A percentile compares a stretch with the other conserved stretches of the same genome.
phyloP scores from a whole-genome alignment of 495 filamentous ascomycete species.

The Poronia punctata region DNA sequence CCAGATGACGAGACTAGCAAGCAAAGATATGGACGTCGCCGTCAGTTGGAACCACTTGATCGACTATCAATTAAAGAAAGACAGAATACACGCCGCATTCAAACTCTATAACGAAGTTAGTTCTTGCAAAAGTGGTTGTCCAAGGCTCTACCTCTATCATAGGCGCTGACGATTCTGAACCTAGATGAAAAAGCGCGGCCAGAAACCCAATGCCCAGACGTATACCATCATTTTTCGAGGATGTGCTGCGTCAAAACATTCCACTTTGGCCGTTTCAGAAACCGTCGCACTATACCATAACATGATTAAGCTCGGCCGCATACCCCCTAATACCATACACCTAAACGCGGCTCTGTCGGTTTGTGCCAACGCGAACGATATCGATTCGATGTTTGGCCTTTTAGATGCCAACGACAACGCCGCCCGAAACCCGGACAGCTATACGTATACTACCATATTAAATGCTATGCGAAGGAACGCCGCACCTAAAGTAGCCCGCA shows the following conservation, averaged over 20 bases:
- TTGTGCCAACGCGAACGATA: constrained; percentile 59
- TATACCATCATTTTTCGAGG: constrained; percentile 81
- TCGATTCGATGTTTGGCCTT: constrained; percentile 70
- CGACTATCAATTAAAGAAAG: constrained; percentile 56
- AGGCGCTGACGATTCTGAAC: constrained; percentile 1
- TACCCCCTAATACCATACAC: constrained; percentile 68
- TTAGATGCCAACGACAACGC: constrained; percentile 58
- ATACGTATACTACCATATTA: constrained; percentile 76
- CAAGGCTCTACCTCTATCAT: not conserved
- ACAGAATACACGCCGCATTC: constrained; percentile 53
- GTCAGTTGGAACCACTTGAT: constrained; percentile 88
- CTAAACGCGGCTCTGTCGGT: constrained; percentile 79
- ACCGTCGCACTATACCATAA: constrained; percentile 66
- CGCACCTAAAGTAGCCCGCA: constrained; percentile 3
- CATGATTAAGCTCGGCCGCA: constrained; percentile 50
- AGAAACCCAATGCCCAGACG: constrained; percentile 65
- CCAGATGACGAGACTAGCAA: constrained; percentile 58
- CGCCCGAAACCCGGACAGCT: constrained; percentile 51
- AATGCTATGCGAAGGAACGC: constrained; percentile 50
- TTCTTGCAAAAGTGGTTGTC: no score
- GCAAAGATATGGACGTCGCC: constrained; percentile 48
- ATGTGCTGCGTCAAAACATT: constrained; percentile 48
- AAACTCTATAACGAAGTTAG: constrained; percentile 79
- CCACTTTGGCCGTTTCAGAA: constrained; percentile 46
- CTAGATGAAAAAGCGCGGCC: constrained; percentile 90